Conservation (phyloP, 352 stramenopile genomes). For the Phytophthora niederhauseri region DNA sequence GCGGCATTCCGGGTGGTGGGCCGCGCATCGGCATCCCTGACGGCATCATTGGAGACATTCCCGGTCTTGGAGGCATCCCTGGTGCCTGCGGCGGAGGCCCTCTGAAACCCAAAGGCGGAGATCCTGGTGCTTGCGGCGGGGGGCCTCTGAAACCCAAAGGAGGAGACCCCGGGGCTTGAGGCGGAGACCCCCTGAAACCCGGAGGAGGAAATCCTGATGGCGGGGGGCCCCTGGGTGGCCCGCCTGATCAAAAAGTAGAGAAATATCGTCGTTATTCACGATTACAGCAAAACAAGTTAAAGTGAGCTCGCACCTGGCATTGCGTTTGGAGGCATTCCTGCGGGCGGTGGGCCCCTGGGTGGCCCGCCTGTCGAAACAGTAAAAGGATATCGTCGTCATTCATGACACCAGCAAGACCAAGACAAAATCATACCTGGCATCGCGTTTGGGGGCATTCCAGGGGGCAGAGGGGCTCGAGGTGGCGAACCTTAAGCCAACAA, state of each 20-base stretch:
- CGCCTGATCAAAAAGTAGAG: constrained; percentile 14
- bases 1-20: constrained; percentile 38
- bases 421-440: constrained; percentile 16
- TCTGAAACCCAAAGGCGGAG: constrained; percentile 17
- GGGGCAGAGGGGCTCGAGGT: constrained; percentile 40
- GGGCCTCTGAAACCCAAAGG: constrained; percentile 15
- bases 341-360: constrained; percentile 23
- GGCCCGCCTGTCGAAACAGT: neutral
- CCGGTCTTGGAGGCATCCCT: constrained; percentile 27
- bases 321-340: constrained; percentile 17
- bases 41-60: constrained; percentile 24
- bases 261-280: neutral
- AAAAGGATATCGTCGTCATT: neutral
- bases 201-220: neutral
- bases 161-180: constrained; percentile 1
- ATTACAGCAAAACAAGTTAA: neutral
- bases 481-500: constrained; percentile 6
- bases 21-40: constrained; percentile 33
- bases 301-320: constrained; percentile 6
- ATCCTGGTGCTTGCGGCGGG: neutral
- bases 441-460: constrained; percentile 13
- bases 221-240: constrained; percentile 16
- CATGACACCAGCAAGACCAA: neutral
- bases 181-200: neutral
- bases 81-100: constrained; percentile 2